A percentile compares a stretch with the other conserved stretches of the same genome.
These are phyloP conservation scores for Floccularia luteovirens DNA, from an alignment of 768 basidiomycete species.

Conservation along the genomic window DNA sequence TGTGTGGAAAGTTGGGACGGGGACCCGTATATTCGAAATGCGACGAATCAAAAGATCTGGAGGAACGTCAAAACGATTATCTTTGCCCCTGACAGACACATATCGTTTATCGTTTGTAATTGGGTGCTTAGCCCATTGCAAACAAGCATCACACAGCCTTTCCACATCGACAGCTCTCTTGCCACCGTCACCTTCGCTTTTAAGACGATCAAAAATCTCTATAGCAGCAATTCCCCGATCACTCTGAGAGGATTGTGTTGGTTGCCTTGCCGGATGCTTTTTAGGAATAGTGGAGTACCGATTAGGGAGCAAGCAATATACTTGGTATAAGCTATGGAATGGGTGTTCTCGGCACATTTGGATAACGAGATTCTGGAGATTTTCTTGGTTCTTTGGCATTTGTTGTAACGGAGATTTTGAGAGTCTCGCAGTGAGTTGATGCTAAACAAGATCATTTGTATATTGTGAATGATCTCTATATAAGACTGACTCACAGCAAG, in stretches of 20 bases:
- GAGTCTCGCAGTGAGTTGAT: slow-evolving; percentile 91
- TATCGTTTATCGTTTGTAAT: slow-evolving; percentile 27
- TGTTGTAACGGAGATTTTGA: slow-evolving; percentile 29
- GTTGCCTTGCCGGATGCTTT: slow-evolving; percentile 38
- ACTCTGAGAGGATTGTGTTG: slow-evolving; percentile 34
- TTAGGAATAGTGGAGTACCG: no score
- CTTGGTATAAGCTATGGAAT: slow-evolving; percentile 88
- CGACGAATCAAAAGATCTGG: slow-evolving; percentile 32
- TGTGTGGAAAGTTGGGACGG: slow-evolving; percentile 70
- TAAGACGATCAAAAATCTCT: slow-evolving; percentile 49
- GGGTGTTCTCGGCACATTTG: slow-evolving; percentile 88
- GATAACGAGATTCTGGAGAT: slow-evolving; percentile 56
- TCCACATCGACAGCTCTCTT: slow-evolving; percentile 47
- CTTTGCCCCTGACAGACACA: slow-evolving; percentile 13
- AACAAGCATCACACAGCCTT: slow-evolving; percentile 51
- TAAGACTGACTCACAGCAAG: slow-evolving; percentile 41
- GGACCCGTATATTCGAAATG: slow-evolving; percentile 57
- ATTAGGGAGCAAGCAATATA: slow-evolving; percentile 58
- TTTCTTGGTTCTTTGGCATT: slow-evolving; percentile 37
- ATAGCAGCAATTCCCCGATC: slow-evolving; percentile 62
- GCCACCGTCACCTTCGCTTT: slow-evolving; percentile 25
- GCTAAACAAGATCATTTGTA: slow-evolving; percentile 23
- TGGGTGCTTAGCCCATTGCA: slow-evolving; percentile 66
- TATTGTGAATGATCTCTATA: not conserved
- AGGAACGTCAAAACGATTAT: slow-evolving; percentile 32